Evolutionary conservation across 106 monocot species (phyloP), one percentile per base, ranked within the genome.

Genomic region (Gastrodia elata): DNA sequence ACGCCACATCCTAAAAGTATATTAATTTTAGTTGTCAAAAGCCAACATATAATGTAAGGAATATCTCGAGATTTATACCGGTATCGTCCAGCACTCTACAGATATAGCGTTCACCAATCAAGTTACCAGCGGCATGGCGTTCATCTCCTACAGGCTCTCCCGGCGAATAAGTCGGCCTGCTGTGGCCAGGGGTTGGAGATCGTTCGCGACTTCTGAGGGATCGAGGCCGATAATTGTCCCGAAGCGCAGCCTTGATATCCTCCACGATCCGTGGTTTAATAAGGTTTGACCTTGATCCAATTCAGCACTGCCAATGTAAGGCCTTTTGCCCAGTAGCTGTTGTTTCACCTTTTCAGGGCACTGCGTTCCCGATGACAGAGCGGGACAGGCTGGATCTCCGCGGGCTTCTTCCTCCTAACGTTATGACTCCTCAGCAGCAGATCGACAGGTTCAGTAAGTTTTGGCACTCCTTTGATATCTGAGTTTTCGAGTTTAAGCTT

Each of bases 181-280:
- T 37, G 68, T 70, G 33, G 73, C 42, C 15, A 65, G 40, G 46
- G 38, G 37, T 37, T 35, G 72, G 48, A 74, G 94, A 36, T 40
- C 68, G 39, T 94, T 81, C 81, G 58, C 84, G 64, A 88, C 91
- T 39, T 40, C 73, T 38, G 95, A 92, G 84, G 87, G 80, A 5
- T 89, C 91, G n/a, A 82, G 95, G 33, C 95, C 95, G 25, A 72
- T 81, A 59, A 86, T 96, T 64, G 73, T 96, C 55, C 85, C 89
- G 48, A 96, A 96, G 79, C 83, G 91, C 57, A 89, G 95, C 79
- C 38, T 92, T 80, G 95, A 96, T 77, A 96, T 96, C 71, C 92
- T 96, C 68, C 91, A 96, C 71, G 89, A 96, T 73, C 95, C 95
- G 26, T 92, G 91, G 95, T 96, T 89, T 82, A 96, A 96, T 79